Conservation (phyloP, 2,329 filamentous ascomycete genomes). For the Trichoderma guizhouense region DNA sequence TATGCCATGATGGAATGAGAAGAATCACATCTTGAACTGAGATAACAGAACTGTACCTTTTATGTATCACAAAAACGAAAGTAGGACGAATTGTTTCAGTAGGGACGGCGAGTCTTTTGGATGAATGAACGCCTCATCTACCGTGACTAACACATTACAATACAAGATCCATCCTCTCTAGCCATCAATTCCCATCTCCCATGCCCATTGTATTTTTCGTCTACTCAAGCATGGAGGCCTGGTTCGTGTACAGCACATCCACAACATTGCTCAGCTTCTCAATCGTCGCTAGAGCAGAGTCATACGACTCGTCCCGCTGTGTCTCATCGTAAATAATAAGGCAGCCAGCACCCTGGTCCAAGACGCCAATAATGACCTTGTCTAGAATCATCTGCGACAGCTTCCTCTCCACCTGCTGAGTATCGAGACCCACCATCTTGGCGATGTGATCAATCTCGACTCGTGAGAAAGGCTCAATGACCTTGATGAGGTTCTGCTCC, state of each 20-base stretch:
- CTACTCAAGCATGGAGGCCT: conserved; percentile 91
- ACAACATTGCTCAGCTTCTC: conserved; percentile 97
- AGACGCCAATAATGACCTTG: conserved; percentile 95
- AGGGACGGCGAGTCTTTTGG: conserved; percentile 27
- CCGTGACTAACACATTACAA: conserved; percentile 30
- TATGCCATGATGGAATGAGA: conserved; percentile 11
- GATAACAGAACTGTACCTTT: not conserved
- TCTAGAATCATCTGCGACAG: conserved; percentile 99
- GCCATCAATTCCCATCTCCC: not conserved
- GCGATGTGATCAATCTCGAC: conserved; percentile 97
- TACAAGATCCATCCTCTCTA: conserved; percentile 20
- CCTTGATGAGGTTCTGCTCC: conserved; percentile 99
- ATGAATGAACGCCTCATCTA: conserved; percentile 30
- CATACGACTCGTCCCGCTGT: conserved; percentile 88
- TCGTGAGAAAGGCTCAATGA: conserved; percentile 96
- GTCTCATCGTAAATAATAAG: conserved; percentile 97
- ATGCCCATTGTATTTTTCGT: conserved; percentile 17
- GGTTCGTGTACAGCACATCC: conserved; percentile 95
- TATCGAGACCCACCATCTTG: conserved; percentile 95
- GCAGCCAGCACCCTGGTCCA: conserved; percentile 96
- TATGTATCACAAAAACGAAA: not conserved
- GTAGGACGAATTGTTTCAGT: not conserved
- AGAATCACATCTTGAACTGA: not conserved
- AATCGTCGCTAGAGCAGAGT: conserved; percentile 89
- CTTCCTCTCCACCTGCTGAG: conserved; percentile 95